Conservation (phyloP, 768 basidiomycete genomes). For the Leccinum longicurvipes region DNA sequence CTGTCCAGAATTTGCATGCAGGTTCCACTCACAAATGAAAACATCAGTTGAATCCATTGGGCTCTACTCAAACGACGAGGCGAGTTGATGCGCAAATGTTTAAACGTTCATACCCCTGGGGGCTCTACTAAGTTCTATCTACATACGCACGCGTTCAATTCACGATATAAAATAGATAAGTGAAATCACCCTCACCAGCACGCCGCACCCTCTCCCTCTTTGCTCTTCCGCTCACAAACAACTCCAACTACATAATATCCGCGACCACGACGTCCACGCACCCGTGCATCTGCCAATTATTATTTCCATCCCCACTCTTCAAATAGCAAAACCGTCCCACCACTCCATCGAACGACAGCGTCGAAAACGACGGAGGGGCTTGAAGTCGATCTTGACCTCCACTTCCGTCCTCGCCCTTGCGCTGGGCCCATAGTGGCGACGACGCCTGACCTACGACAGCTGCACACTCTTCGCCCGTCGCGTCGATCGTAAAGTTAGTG, state of each 20-base stretch:
- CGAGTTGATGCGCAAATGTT: no score
- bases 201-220: no score
- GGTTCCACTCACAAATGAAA: no score
- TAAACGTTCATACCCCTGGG: no score
- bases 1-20: no score
- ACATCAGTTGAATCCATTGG: no score
- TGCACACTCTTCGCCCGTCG: neutral
- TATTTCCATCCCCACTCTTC: neutral
- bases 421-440: neutral
- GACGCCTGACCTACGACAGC: neutral
- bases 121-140: neutral
- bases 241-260: neutral
- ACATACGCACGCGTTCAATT: neutral
- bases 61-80: no score
- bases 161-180: neutral
- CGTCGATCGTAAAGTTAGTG: neutral
- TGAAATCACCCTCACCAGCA: neutral
- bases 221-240: no score
- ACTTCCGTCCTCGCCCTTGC: neutral
- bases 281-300: neutral
- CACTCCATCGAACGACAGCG: neutral
- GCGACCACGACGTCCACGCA: neutral
- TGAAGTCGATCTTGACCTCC: neutral
- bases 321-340: neutral
- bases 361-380: neutral